Percentiles rank a stretch among this genome's conserved stretches.
These are phyloP conservation scores for Lecanicillium sp. DNA, from an alignment of 2,329 filamentous ascomycete species.

Conservation along the genomic window DNA sequence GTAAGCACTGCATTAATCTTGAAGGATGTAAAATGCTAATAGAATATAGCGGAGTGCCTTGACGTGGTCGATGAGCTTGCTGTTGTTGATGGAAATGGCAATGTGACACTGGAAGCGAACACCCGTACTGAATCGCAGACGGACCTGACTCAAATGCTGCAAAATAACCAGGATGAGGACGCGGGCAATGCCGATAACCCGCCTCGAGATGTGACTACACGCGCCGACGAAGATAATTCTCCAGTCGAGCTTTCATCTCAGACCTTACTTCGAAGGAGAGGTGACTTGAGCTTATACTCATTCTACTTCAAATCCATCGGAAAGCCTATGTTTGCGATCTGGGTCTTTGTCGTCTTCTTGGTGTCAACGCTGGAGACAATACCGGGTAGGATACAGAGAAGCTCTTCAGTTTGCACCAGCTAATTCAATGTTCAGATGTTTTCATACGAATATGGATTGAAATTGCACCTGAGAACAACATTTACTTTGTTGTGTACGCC, in stretches of 20 bases:
- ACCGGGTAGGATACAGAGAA: too few species aligned
- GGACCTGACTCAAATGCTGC: not conserved
- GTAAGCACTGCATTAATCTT: not conserved
- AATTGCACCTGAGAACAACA: too few species aligned
- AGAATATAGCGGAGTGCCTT: not conserved
- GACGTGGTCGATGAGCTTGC: constrained; percentile 1
- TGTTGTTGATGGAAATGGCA: not conserved
- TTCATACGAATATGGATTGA: too few species aligned
- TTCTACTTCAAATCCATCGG: constrained; percentile 2
- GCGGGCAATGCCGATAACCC: not conserved
- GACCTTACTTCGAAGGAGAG: not conserved
- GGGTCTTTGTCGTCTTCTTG: not conserved
- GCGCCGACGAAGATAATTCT: too few species aligned
- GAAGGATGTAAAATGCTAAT: not conserved
- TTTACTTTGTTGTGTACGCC: too few species aligned
- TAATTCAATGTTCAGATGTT: too few species aligned
- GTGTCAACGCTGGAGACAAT: too few species aligned
- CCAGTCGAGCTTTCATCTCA: not conserved
- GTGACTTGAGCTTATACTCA: constrained; percentile 1
- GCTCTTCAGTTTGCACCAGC: too few species aligned
- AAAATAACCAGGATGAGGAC: not conserved
- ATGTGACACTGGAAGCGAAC: not conserved
- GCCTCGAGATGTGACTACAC: not conserved
- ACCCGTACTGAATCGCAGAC: not conserved
- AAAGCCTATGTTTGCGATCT: not conserved